These are phyloP conservation scores for Calonectria naviculata DNA, from an alignment of 2,329 filamentous ascomycete species.

Conservation along the genomic window DNA sequence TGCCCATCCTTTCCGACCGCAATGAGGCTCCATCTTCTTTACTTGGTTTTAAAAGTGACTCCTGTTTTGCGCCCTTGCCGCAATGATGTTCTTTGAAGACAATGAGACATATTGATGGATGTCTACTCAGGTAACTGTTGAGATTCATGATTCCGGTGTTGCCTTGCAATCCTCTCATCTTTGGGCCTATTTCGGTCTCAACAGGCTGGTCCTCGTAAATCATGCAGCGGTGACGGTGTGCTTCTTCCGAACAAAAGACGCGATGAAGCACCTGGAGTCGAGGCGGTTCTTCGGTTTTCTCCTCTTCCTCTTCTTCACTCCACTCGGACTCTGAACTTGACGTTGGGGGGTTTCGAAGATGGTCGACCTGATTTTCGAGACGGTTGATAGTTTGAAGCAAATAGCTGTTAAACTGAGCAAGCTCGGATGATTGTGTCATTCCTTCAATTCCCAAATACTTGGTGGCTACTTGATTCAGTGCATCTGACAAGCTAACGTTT, in stretches of 20 bases:
- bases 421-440: neutral
- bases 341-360: neutral
- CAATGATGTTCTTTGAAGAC: neutral
- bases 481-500: neutral
- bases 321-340: neutral
- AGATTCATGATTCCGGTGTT: neutral
- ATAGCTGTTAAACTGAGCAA: neutral
- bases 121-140: neutral
- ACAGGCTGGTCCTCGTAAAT: neutral
- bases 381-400: neutral
- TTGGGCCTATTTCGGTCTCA: neutral
- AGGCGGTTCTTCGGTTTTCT: neutral
- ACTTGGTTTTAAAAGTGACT: neutral
- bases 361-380: neutral
- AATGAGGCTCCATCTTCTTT: neutral
- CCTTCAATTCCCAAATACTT: neutral
- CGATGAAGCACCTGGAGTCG: neutral
- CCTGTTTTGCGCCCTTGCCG: neutral
- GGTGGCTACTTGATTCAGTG: neutral
- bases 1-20: neutral
- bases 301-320: neutral
- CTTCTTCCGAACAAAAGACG: neutral
- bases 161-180: neutral
- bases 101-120: neutral
- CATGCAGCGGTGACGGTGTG: neutral